Evolutionary conservation across 106 monocot species (phyloP), one percentile per base, ranked within the genome.

Genomic region (Platanthera guangdongensis): DNA sequence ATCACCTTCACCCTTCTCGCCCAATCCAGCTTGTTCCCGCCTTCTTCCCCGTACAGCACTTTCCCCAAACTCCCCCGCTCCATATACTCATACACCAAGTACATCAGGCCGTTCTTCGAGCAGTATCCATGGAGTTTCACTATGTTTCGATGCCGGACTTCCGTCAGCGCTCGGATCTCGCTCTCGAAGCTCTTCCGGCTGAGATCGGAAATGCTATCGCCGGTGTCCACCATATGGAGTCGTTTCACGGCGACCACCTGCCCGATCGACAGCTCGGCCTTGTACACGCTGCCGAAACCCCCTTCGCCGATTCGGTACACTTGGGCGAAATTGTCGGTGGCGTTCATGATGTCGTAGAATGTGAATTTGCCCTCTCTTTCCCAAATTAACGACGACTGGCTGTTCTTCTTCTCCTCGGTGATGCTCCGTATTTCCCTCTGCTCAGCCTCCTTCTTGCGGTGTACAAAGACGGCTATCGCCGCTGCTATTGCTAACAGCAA

Each of bases 91-190:
- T 93, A 93, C 72, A 93, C 76, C 18, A 93, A 84, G 72, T 90
- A 84, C 73, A 88, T 90, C 9, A 84, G 72, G n/a, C 90, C 93
- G n/a, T 82, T 81, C 73, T 84, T 76, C 75, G 72, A 84, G 85
- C 93, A 93, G 47, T 90, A 93, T 21, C 93, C 93, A 75, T 84
- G 90, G 46, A 93, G 81, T 83, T 93, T 93, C 22, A 93, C 90
- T 68, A 93, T 93, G 75, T 93, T 93, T 7, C 87, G 78, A 80
- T 93, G 93, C 46, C 95, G 81, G 12, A 92, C 82, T 59, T 88
- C 92, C 2, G 95, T 90, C 15, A 95, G 72, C 5, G 92, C 78
- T 39, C 75, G 39, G 65, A 92, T 87, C 85, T 95, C 95, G 59
- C 89, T 39, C 88, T 73, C 28, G 86, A 80, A 81, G 86, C 90